Evolutionary conservation across 495 filamentous ascomycete genomes (phyloP).

Genomic region (Penicillium longicatenatum): DNA sequence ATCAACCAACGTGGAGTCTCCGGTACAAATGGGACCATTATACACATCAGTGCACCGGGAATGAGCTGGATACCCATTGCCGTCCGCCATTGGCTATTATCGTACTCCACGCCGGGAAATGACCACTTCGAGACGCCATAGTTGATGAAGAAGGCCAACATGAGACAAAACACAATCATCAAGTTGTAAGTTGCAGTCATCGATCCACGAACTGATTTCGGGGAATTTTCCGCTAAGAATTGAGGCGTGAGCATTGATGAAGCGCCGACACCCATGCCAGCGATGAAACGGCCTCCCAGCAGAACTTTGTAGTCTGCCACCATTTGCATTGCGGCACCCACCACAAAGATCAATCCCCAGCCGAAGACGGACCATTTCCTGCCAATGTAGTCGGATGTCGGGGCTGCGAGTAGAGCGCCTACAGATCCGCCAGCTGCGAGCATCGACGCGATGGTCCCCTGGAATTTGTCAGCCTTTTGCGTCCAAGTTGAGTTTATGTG

Average conservation of each 20-base stretch:
- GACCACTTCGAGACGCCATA: constrained; percentile 30
- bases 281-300: constrained; percentile 37
- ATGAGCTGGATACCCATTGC: constrained; percentile 52
- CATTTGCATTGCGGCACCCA: constrained; percentile 61
- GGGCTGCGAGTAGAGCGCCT: constrained; percentile 56
- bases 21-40: constrained; percentile 56
- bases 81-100: constrained; percentile 49
- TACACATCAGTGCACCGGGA: constrained; percentile 53
- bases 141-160: constrained; percentile 31
- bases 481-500: constrained; percentile 12
- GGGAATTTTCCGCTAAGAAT: constrained; percentile 36
- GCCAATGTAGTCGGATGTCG: constrained; percentile 54
- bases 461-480: constrained; percentile 51
- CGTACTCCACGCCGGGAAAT: constrained; percentile 23
- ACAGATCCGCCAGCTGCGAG: constrained; percentile 63
- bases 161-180: constrained; percentile 31
- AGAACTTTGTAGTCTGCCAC: constrained; percentile 46
- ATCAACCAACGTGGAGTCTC: constrained; percentile 55
- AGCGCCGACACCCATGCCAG: constrained; percentile 41
- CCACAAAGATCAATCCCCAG: constrained; percentile 54
- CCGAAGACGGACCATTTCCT: constrained; percentile 52
- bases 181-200: constrained; percentile 31
- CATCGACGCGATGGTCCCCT: constrained; percentile 62
- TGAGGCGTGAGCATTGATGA: constrained; percentile 27
- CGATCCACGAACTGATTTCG: constrained; percentile 26